These are phyloP conservation scores for Suhomyces sp. DNA, from an alignment of 805 yeast species.

Conservation along the genomic window DNA sequence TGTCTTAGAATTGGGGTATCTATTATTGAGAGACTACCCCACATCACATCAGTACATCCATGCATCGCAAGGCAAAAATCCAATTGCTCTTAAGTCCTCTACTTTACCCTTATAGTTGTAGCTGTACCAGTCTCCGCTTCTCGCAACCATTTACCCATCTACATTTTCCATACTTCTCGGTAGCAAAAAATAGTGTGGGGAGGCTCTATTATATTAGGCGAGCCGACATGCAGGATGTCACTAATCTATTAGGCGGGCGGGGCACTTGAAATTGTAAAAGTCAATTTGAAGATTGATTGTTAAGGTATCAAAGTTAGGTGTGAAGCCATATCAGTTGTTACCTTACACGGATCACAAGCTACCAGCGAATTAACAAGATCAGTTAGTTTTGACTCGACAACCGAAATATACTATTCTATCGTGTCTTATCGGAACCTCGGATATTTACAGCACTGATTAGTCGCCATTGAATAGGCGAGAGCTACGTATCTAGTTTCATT, in stretches of 20 bases:
- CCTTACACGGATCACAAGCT: neutral
- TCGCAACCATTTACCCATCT: neutral
- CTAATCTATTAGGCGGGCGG: neutral
- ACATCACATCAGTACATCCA: too few relatives aligned
- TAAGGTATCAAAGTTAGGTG: neutral
- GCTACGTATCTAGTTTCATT: slow-evolving; percentile 1
- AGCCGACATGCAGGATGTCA: neutral
- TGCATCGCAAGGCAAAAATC: neutral
- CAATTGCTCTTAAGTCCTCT: neutral
- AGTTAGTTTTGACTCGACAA: neutral
- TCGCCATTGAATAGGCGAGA: neutral
- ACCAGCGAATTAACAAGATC: neutral
- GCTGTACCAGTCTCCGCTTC: neutral
- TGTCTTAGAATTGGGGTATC: too few relatives aligned
- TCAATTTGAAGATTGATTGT: neutral
- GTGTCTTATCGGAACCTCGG: neutral
- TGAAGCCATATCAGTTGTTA: neutral
- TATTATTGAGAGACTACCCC: too few relatives aligned
- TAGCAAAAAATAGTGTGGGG: neutral
- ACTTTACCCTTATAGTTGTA: neutral
- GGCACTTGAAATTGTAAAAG: neutral
- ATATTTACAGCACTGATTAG: neutral
- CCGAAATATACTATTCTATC: neutral
- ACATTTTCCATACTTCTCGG: neutral
- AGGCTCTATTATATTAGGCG: neutral